A percentile compares a stretch with the other conserved stretches of the same genome.
These are phyloP conservation scores for Apiotrichum porosum DNA, from an alignment of 1,284 basidiomycete genomes.

Conservation along the genomic window DNA sequence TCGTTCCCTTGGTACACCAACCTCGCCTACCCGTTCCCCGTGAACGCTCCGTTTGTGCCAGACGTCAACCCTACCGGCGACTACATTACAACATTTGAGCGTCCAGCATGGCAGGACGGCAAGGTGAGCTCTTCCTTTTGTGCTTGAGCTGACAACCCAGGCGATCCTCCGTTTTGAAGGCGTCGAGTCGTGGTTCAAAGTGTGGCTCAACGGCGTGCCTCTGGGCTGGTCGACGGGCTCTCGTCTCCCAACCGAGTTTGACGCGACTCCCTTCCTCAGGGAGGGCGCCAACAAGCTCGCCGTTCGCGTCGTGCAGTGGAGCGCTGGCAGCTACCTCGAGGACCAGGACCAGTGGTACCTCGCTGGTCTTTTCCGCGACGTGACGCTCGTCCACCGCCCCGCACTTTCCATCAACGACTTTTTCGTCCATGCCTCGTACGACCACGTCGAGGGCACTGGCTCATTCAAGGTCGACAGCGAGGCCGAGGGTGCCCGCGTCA, in stretches of 20 bases:
- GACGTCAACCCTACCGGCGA: constrained; percentile 18
- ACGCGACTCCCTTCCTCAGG: constrained; percentile 6
- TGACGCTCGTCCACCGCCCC: constrained; percentile 13
- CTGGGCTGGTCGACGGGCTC: constrained; percentile 16
- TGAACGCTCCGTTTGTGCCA: constrained; percentile 13
- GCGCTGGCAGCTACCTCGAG: constrained; percentile 14
- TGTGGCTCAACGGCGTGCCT: constrained; percentile 22
- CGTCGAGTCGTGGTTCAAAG: constrained; percentile 24
- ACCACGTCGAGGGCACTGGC: constrained; percentile 8
- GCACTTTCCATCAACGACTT: constrained; percentile 4
- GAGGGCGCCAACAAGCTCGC: background rate
- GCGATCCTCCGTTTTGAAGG: constrained; percentile 24
- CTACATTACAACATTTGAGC: constrained; percentile 11
- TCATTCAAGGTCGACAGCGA: constrained; percentile 14
- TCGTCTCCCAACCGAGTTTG: constrained; percentile 22
- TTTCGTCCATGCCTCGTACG: constrained; percentile 15
- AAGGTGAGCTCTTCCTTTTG: too few species aligned
- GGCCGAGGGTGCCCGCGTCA: constrained; percentile 4
- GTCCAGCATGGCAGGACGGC: background rate
- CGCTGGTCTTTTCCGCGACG: constrained; percentile 18
- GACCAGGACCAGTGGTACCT: constrained; percentile 23
- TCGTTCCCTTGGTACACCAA: constrained; percentile 14
- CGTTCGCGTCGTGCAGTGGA: constrained; percentile 17
- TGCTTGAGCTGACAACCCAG: constrained; percentile 1
- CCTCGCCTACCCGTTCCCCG: constrained; percentile 14